Percentiles rank a stretch among this genome's conserved stretches.
Conservation (phyloP, 306 rosid species). For the Leucaena leucocephala region DNA sequence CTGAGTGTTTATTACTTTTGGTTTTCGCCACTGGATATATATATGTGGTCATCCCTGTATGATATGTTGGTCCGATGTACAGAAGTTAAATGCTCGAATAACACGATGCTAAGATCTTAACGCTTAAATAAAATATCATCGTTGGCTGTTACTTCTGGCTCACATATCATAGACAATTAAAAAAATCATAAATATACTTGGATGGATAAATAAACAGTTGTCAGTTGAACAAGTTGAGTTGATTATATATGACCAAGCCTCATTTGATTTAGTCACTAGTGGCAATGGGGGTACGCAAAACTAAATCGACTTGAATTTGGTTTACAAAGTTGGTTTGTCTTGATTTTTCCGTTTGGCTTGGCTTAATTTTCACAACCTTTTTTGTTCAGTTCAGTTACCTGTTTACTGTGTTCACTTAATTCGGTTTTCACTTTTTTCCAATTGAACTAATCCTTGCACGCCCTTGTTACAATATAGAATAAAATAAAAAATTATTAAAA, state of each 20-base stretch:
- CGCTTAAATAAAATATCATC: background rate
- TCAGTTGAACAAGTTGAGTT: background rate
- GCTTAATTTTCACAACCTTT: background rate
- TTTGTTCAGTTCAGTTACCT: background rate
- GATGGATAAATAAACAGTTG: background rate
- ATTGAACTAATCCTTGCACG: background rate
- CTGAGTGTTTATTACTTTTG: background rate
- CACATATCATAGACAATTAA: background rate
- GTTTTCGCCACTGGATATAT: background rate
- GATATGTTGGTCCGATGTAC: background rate
- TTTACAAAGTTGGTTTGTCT: too few species aligned
- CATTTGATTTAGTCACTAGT: background rate
- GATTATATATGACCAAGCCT: background rate
- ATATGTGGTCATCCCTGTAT: slow-evolving; percentile 8
- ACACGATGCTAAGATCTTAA: background rate
- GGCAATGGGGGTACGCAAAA: background rate
- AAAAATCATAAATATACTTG: background rate
- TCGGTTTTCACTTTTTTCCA: background rate
- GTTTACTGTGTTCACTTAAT: background rate
- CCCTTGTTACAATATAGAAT: background rate
- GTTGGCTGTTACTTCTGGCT: background rate
- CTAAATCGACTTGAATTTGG: background rate
- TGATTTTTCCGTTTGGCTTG: background rate
- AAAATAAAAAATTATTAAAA: background rate
- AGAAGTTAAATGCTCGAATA: background rate